Evolutionary conservation across 371 early-diverging fungal genomes (phyloP), one percentile per base, ranked within the genome.

Genomic region (Neoconidiobolus thromboides): DNA sequence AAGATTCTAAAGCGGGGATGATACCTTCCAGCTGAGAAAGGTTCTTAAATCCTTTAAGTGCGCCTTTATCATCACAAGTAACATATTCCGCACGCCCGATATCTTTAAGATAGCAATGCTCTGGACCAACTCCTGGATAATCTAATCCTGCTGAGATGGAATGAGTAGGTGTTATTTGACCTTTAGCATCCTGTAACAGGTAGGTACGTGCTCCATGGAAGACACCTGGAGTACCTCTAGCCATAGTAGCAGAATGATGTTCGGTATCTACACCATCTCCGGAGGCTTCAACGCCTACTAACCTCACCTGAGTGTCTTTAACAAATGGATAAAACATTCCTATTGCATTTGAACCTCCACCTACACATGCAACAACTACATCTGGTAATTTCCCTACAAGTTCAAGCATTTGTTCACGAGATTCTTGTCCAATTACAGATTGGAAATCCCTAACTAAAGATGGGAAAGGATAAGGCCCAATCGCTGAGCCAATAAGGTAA

Each of bases 61-160:
- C 86, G 64, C 94, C 80, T 12, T 77, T 79, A 64, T 96, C 95
- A 26, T 86, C 83, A 61, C 83, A 92, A 9, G 83, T 81, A 36
- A 78, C 67, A 66, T 94, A 93, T 63, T 90, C 77, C 48, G 87
- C 97, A 47, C 97, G 78, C 14, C 83, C 84, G 49, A 76, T 74
- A 65, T 87, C 87, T 73, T 91, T 88, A 63, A 96, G 77, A 75
- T 78, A 91, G 39, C 94, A 82, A 67, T 93, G 95, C 68, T 96
- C 96, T 26, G 96, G 96, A 37, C 96, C 96, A 48, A 96, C 95
- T 64, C 94, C 96, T 2, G 97, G 94, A 70, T 96, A 96, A 74
- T 94, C 93, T 54, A 96, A 76, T 36, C 96, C 97, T 68, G 96
- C 93, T 61, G 87, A 85, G 67, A 97, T 87, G 54, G 86, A 85